Percentiles rank a stretch among this genome's conserved stretches.
Evolutionary conservation across 306 rosid species (phyloP).

Genomic region (Inga leiocalycina): DNA sequence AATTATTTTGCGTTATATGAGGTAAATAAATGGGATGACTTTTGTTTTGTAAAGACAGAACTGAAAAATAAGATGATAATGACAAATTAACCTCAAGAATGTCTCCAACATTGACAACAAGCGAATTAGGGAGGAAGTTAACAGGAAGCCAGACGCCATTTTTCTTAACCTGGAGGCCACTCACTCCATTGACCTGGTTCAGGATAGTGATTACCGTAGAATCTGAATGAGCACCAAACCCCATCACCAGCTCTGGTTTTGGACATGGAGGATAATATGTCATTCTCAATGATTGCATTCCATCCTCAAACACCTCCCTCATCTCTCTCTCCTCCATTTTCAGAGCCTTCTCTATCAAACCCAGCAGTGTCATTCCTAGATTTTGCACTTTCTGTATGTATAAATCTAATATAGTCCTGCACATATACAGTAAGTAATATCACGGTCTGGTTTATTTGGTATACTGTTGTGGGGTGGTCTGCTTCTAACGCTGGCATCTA

Average conservation of each 20-base stretch:
- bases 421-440: background rate
- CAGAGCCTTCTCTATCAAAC: slow-evolving; percentile 45
- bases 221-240: slow-evolving; percentile 67
- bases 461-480: background rate
- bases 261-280: slow-evolving; percentile 75
- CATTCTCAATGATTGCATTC: slow-evolving; percentile 64
- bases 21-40: too few species aligned
- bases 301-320: slow-evolving; percentile 51
- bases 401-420: slow-evolving; percentile 53
- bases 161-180: slow-evolving; percentile 65
- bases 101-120: slow-evolving; percentile 71
- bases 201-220: slow-evolving; percentile 58
- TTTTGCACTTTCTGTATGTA: slow-evolving; percentile 47
- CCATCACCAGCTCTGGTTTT: slow-evolving; percentile 58
- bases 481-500: background rate
- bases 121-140: slow-evolving; percentile 35
- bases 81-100: slow-evolving; percentile 51
- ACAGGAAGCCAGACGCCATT: slow-evolving; percentile 69
- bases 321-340: slow-evolving; percentile 45
- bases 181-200: slow-evolving; percentile 58
- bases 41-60: too few species aligned
- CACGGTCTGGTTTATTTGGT: background rate
- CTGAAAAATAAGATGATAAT: background rate
- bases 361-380: slow-evolving; percentile 41
- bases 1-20: too few species aligned